Percentiles rank a stretch among this genome's conserved stretches.
Conservation (phyloP, 1,284 basidiomycete species). For the Ustilago crameri region DNA sequence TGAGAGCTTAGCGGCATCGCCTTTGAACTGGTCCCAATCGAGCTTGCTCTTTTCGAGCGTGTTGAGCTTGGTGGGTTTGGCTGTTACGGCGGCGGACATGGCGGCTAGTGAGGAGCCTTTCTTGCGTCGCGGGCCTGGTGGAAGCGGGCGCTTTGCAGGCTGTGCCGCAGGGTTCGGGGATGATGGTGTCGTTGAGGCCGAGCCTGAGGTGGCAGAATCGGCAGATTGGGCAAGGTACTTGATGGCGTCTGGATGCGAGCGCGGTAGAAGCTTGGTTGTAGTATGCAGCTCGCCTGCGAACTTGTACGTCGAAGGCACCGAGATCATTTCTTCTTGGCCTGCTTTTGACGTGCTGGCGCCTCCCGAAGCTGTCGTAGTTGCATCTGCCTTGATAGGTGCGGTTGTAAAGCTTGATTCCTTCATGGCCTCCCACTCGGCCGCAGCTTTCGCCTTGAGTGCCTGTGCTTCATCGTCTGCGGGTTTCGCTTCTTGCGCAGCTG, state of each 20-base stretch:
- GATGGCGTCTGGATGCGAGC: constrained; percentile 53
- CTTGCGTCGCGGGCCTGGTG: constrained; percentile 37
- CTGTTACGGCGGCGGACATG: constrained; percentile 34
- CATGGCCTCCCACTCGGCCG: constrained; percentile 35
- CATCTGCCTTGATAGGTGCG: neutral
- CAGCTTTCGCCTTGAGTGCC: constrained; percentile 13
- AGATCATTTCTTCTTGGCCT: constrained; percentile 40
- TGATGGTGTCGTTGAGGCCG: constrained; percentile 5
- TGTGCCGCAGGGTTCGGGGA: neutral
- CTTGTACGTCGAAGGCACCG: constrained; percentile 42
- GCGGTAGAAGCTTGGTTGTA: constrained; percentile 32
- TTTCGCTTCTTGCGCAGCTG: neutral
- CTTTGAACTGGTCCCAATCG: constrained; percentile 60
- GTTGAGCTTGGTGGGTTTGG: constrained; percentile 62
- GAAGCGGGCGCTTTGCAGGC: neutral
- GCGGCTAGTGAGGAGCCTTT: constrained; percentile 50
- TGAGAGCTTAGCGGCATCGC: constrained; percentile 33
- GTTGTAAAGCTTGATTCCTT: constrained; percentile 8
- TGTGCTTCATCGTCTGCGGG: constrained; percentile 2
- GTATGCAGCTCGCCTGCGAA: constrained; percentile 51
- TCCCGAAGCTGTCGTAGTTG: neutral
- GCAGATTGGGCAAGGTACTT: constrained; percentile 35
- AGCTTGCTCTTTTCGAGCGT: constrained; percentile 67
- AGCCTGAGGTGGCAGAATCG: neutral
- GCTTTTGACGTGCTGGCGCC: neutral